Conservation (phyloP, 2,329 filamentous ascomycete species). For the Arthroderma sp. region DNA sequence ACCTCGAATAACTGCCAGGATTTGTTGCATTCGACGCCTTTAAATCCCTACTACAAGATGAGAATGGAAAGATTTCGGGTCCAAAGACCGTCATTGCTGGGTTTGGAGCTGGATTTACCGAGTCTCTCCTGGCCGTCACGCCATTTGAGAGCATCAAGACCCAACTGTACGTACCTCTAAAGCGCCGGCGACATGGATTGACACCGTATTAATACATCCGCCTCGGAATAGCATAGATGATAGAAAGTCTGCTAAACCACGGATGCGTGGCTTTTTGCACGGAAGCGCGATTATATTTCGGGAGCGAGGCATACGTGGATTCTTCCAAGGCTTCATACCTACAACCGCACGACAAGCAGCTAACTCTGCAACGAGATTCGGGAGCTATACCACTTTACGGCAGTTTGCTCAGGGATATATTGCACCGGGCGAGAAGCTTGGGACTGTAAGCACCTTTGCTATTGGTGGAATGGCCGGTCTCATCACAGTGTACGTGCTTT, state of each 20-base stretch:
- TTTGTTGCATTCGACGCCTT: slow-evolving; percentile 97
- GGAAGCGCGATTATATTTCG: slow-evolving; percentile 75
- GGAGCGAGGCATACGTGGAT: slow-evolving; percentile 78
- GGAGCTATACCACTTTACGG: slow-evolving; percentile 78
- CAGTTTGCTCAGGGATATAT: slow-evolving; percentile 88
- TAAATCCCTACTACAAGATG: slow-evolving; percentile 69
- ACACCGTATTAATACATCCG: slow-evolving; percentile 1
- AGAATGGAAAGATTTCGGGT: slow-evolving; percentile 76
- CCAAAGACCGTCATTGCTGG: slow-evolving; percentile 85
- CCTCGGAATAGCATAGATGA: slow-evolving; percentile 66
- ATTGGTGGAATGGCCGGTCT: slow-evolving; percentile 80
- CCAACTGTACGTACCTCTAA: slow-evolving; percentile 50
- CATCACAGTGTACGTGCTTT: slow-evolving; percentile 65
- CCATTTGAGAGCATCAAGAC: slow-evolving; percentile 98
- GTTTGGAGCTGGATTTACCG: slow-evolving; percentile 87
- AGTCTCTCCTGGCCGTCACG: slow-evolving; percentile 85
- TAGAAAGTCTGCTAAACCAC: slow-evolving; percentile 70
- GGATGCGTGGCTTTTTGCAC: slow-evolving; percentile 84
- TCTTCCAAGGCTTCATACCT: slow-evolving; percentile 94
- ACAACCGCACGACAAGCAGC: slow-evolving; percentile 91
- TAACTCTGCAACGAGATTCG: slow-evolving; percentile 85
- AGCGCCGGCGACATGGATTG: background rate
- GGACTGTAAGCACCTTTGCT: slow-evolving; percentile 73
- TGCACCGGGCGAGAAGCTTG: slow-evolving; percentile 87
- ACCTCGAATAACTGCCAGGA: slow-evolving; percentile 35